These are phyloP conservation scores for Dipteronia sinensis DNA, from an alignment of 345 rosid species.

Conservation along the genomic window DNA sequence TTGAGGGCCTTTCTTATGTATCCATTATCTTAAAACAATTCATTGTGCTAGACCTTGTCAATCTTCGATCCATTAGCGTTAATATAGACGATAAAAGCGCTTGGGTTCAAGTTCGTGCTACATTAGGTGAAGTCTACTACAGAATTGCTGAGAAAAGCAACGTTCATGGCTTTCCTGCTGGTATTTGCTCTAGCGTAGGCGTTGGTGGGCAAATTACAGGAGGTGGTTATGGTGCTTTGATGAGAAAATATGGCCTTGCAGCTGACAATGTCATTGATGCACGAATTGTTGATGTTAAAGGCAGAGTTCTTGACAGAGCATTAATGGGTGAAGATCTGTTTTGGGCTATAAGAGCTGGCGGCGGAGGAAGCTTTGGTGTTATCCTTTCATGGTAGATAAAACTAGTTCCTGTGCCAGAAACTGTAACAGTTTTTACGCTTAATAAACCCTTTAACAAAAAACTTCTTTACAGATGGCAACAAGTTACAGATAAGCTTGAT, in stretches of 20 bases:
- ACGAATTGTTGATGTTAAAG: constrained; percentile 31
- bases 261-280: constrained; percentile 48
- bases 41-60: neutral
- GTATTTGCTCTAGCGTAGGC: constrained; percentile 38
- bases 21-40: constrained; percentile 24
- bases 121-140: constrained; percentile 39
- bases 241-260: constrained; percentile 35
- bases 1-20: constrained; percentile 37
- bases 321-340: constrained; percentile 24
- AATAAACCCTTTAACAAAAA: constrained; percentile 32
- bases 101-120: constrained; percentile 8
- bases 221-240: constrained; percentile 30
- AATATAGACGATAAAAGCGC: neutral
- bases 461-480: constrained; percentile 11
- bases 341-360: constrained; percentile 14
- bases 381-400: neutral
- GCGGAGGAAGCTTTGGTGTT: constrained; percentile 6
- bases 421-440: constrained; percentile 29
- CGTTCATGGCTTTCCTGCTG: constrained; percentile 38
- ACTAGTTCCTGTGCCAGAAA: neutral
- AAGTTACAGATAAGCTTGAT: neutral
- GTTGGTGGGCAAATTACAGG: constrained; percentile 36
- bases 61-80: neutral
- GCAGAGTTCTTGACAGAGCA: constrained; percentile 33
- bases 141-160: constrained; percentile 32